Percentiles rank a stretch among this genome's conserved stretches.
Conservation (phyloP, 2,329 filamentous ascomycete genomes). For the Tolypocladium inflatum region DNA sequence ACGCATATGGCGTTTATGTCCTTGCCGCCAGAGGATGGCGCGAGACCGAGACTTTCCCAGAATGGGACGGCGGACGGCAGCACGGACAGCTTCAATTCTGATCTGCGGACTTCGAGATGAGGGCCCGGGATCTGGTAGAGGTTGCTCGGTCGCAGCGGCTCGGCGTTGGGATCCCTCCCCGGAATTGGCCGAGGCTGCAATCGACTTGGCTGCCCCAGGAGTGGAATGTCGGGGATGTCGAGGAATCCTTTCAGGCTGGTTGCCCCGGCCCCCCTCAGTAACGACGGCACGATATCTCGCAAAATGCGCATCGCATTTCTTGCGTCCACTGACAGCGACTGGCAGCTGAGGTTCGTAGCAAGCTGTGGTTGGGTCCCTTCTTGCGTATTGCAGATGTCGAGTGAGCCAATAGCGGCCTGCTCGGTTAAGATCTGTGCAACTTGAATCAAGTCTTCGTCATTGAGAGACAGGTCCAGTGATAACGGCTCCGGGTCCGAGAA, state of each 20-base stretch:
- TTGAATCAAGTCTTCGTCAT: slow-evolving; percentile 53
- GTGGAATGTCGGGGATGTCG: slow-evolving; percentile 48
- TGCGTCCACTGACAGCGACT: slow-evolving; percentile 30
- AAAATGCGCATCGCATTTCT: slow-evolving; percentile 41
- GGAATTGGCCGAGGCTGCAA: slow-evolving; percentile 38
- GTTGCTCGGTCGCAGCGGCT: slow-evolving; percentile 39
- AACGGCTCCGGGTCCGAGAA: slow-evolving; percentile 51
- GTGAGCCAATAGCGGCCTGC: slow-evolving; percentile 48
- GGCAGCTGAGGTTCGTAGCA: slow-evolving; percentile 24
- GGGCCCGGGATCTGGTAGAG: slow-evolving; percentile 58
- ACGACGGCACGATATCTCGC: slow-evolving; percentile 32
- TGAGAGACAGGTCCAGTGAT: slow-evolving; percentile 31
- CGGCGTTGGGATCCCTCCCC: slow-evolving; percentile 29
- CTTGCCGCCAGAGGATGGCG: slow-evolving; percentile 61
- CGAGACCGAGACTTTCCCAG: slow-evolving; percentile 73
- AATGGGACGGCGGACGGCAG: slow-evolving; percentile 67
- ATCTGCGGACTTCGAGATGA: slow-evolving; percentile 62
- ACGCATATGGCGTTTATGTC: slow-evolving; percentile 63
- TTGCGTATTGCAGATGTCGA: slow-evolving; percentile 23
- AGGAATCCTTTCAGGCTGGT: slow-evolving; percentile 37
- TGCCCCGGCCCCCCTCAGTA: slow-evolving; percentile 29
- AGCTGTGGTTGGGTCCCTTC: slow-evolving; percentile 9
- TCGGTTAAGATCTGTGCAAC: slow-evolving; percentile 64
- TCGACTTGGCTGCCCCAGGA: slow-evolving; percentile 41
- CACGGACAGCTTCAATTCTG: slow-evolving; percentile 61